These are phyloP conservation scores for Mycena crocata DNA, from an alignment of 768 basidiomycete genomes.

Conservation along the genomic window DNA sequence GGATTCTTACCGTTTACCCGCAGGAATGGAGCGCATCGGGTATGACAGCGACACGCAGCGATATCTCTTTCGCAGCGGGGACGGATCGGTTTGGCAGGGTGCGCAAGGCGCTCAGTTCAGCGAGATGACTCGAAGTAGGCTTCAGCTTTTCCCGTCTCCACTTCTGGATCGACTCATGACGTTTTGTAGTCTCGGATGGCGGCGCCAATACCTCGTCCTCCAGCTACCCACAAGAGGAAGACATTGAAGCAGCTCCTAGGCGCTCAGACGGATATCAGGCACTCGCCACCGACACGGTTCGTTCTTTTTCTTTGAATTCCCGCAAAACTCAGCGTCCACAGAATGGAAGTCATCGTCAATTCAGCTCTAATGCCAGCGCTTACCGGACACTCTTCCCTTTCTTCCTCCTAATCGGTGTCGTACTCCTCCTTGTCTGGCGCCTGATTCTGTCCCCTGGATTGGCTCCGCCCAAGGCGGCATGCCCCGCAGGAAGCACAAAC, in stretches of 20 bases:
- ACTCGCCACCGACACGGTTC: conserved; percentile 63
- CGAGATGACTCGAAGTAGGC: conserved; percentile 59
- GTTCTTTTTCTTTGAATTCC: conserved; percentile 29
- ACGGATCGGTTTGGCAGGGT: conserved; percentile 68
- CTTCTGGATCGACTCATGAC: background rate
- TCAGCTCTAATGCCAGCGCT: conserved; percentile 51
- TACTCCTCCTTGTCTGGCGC: conserved; percentile 74
- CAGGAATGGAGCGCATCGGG: conserved; percentile 75
- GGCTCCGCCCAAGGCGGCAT: conserved; percentile 45
- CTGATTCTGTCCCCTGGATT: conserved; percentile 61
- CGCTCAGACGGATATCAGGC: conserved; percentile 69
- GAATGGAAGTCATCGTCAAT: conserved; percentile 44
- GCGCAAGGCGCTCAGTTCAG: conserved; percentile 74
- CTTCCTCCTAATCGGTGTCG: conserved; percentile 74
- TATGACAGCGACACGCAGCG: conserved; percentile 79
- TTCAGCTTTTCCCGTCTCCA: background rate
- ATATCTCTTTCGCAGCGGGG: conserved; percentile 71
- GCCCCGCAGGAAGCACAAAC: conserved; percentile 54
- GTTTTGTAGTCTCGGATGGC: conserved; percentile 31
- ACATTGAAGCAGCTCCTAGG: conserved; percentile 67
- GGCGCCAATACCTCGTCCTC: conserved; percentile 17
- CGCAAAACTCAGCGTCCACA: conserved; percentile 27
- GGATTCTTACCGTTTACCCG: conserved; percentile 65
- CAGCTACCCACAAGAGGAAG: conserved; percentile 47
- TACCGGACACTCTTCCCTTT: conserved; percentile 78